Conservation (phyloP, 148 eudicot species). For the Rhododendron ferrugineum region DNA sequence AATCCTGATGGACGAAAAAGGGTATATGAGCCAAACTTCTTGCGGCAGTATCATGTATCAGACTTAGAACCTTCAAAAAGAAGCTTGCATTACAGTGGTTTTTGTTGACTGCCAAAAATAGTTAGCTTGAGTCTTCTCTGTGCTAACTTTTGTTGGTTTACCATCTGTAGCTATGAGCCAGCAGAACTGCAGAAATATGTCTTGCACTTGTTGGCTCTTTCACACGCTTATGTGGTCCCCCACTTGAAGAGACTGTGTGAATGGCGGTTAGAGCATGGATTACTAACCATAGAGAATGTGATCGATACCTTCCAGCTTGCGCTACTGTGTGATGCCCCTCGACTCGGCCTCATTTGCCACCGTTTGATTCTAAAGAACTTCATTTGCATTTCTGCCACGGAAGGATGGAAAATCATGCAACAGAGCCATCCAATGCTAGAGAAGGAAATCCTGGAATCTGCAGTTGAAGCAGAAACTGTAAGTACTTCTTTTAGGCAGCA, state of each 20-base stretch:
- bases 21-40: background rate
- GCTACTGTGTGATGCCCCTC: conserved; percentile 79
- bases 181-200: conserved; percentile 59
- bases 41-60: background rate
- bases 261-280: conserved; percentile 41
- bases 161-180: conserved; percentile 47
- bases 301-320: conserved; percentile 79
- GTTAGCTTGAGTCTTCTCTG: conserved; percentile 1
- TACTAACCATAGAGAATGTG: conserved; percentile 54
- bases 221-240: conserved; percentile 74
- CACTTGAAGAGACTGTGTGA: conserved; percentile 70
- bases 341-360: conserved; percentile 70
- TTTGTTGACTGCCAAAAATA: background rate
- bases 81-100: background rate
- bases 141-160: conserved; percentile 13
- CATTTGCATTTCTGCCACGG: conserved; percentile 50
- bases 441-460: conserved; percentile 38
- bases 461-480: conserved; percentile 45
- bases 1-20: background rate
- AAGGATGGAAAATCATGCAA: conserved; percentile 80
- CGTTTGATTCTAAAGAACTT: conserved; percentile 55
- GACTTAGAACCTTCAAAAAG: background rate
- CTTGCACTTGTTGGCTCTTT: conserved; percentile 63
- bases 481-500: conserved; percentile 14
- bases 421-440: conserved; percentile 72